Conservation (phyloP, 768 basidiomycete species). For the Tylopilus sp. region DNA sequence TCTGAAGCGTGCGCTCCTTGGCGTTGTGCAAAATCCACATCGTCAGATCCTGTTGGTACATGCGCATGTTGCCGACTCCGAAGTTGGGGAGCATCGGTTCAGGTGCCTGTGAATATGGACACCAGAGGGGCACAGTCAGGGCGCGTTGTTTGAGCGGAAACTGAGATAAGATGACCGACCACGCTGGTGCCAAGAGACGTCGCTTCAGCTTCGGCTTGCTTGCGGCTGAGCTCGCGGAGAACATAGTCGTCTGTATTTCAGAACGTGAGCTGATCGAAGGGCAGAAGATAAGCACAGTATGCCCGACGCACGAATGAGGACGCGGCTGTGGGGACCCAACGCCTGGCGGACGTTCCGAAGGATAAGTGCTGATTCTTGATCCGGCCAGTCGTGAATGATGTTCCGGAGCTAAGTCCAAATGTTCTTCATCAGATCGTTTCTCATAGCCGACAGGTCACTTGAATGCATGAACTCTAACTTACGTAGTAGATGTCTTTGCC, state of each 20-base stretch:
- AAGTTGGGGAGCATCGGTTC: slow-evolving; percentile 33
- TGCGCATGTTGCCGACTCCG: slow-evolving; percentile 28
- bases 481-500: slow-evolving; percentile 31
- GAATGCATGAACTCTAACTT: neutral
- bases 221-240: slow-evolving; percentile 13
- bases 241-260: slow-evolving; percentile 25
- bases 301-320: slow-evolving; percentile 30
- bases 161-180: slow-evolving; percentile 11
- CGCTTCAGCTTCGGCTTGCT: slow-evolving; percentile 12
- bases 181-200: slow-evolving; percentile 8
- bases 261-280: neutral
- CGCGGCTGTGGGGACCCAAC: slow-evolving; percentile 27
- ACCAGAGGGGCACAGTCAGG: neutral
- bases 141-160: neutral
- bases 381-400: slow-evolving; percentile 35
- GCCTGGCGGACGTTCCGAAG: slow-evolving; percentile 30
- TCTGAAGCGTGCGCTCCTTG: slow-evolving; percentile 31
- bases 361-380: slow-evolving; percentile 25
- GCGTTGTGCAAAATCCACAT: slow-evolving; percentile 32
- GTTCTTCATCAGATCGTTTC: neutral
- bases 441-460: neutral
- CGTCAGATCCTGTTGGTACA: slow-evolving; percentile 30
- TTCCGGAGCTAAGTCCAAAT: slow-evolving; percentile 16
- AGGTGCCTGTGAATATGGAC: slow-evolving; percentile 27
- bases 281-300: neutral